Base-by-base conservation (phyloP, 192 early-diverging fungal genomes). In the Linnemannia hyalina region DNA sequence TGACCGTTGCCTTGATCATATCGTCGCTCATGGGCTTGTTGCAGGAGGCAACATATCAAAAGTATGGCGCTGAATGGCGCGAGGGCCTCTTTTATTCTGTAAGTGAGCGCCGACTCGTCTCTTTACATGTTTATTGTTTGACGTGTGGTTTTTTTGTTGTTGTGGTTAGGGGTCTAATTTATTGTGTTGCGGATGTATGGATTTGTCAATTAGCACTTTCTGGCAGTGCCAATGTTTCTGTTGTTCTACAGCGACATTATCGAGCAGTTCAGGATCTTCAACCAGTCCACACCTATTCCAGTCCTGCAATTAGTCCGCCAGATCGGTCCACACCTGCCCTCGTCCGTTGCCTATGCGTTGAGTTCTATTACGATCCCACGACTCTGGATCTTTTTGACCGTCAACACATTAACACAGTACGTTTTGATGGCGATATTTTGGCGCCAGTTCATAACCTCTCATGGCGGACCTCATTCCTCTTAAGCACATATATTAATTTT, bases 1-100 rank as follows among this genome's bases (percentile, higher is more conserved):
- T 98, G 35, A 85, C 91, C 2, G 36, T 95, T 9, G 96, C 96
- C 9, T 91, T 98, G 80, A 83, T 96, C 23, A 75, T 97, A 22
- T 95, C 97, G 0, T 95, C 95, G 44, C 74, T 96, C 22, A 92
- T 98, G 78, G 97, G 97, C 0, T 89, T 97, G 73, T 93, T 93
- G 73, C 97, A 98, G 81, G 96, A 98, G 79, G 46, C 89, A 0
- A 96, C 95, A 22, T 97, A 97, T 77, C 78, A 88, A 16, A 92
- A 90, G 60, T 97, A 96, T 68, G 95, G 96, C 23, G 92, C 94
- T 40, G 91, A 94, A 69, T 98, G 97, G 97, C 90, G 93, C 23
- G 97, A 98, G 82, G 96, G 95, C 1, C 88, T 98, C 26, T 98
- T 98, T 82, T 98, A 98, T 76, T 94, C 93, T 8, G 92, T 93